A percentile compares a stretch with the other conserved stretches of the same genome.
These are phyloP conservation scores for Aspergillus biplanus DNA, from an alignment of 495 filamentous ascomycete genomes.

Conservation along the genomic window DNA sequence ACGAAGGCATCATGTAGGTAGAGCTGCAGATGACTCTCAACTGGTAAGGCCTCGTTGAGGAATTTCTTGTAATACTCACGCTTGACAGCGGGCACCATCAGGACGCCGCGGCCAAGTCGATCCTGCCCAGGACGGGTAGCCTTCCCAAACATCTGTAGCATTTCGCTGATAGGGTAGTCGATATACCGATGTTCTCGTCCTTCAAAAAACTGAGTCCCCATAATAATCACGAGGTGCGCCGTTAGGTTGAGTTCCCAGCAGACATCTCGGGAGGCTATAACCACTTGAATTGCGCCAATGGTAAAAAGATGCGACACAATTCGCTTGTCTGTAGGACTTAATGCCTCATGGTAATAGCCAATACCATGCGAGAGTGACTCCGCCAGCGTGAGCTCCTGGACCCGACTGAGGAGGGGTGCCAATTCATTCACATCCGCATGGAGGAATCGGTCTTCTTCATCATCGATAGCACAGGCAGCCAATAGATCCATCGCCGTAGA, in stretches of 20 bases:
- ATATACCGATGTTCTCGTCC: slow-evolving; percentile 96
- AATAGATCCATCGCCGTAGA: slow-evolving; percentile 88
- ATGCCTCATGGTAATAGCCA: slow-evolving; percentile 94
- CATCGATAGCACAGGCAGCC: slow-evolving; percentile 79
- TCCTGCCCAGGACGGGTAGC: slow-evolving; percentile 78
- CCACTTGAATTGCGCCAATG: slow-evolving; percentile 88
- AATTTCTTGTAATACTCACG: slow-evolving; percentile 99
- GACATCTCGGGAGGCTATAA: slow-evolving; percentile 91
- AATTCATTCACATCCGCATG: slow-evolving; percentile 80
- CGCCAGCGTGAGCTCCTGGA: slow-evolving; percentile 84
- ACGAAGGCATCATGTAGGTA: slow-evolving; percentile 97
- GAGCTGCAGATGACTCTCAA: slow-evolving; percentile 90
- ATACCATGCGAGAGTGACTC: slow-evolving; percentile 95
- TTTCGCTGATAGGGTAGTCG: slow-evolving; percentile 92
- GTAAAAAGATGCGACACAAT: slow-evolving; percentile 91
- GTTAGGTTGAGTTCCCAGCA: slow-evolving; percentile 93
- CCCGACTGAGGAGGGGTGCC: slow-evolving; percentile 73
- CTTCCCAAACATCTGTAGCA: slow-evolving; percentile 99
- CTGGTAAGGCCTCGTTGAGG: slow-evolving; percentile 91
- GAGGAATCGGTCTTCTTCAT: slow-evolving; percentile 92
- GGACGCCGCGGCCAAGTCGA: slow-evolving; percentile 81
- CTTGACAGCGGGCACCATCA: slow-evolving; percentile 94
- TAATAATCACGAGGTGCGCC: slow-evolving; percentile 90
- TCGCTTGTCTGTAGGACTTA: slow-evolving; percentile 84
- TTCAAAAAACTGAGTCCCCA: slow-evolving; percentile 99